A percentile compares a stretch with the other conserved stretches of the same genome.
Evolutionary conservation across 331 rosid species (phyloP).

Genomic region (Cydonia oblonga): DNA sequence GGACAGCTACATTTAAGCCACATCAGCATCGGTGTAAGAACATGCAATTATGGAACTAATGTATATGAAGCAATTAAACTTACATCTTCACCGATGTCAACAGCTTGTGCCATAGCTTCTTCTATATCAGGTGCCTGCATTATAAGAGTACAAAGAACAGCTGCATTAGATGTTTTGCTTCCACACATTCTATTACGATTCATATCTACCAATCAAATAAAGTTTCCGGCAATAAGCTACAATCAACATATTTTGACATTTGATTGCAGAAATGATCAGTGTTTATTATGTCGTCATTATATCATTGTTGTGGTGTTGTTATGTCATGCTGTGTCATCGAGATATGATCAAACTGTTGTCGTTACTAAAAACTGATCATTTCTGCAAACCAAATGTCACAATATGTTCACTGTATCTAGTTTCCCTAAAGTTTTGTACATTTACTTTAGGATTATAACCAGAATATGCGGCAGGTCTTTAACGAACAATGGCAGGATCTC

Average conservation of each 20-base stretch:
- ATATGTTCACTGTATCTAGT: too few species aligned
- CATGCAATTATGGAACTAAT: neutral
- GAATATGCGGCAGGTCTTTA: neutral
- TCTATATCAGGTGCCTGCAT: constrained; percentile 62
- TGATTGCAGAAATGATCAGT: too few species aligned
- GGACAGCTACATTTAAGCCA: neutral
- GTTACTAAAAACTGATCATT: too few species aligned
- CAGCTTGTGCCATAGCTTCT: constrained; percentile 87
- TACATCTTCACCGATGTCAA: constrained; percentile 94
- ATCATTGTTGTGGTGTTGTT: too few species aligned
- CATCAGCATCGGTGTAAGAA: neutral
- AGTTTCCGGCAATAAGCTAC: neutral
- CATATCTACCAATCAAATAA: neutral
- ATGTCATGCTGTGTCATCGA: too few species aligned
- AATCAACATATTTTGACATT: too few species aligned
- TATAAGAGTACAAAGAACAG: neutral
- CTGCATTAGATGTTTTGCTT: neutral
- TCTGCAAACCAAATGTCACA: too few species aligned
- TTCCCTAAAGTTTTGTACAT: neutral
- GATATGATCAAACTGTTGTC: too few species aligned
- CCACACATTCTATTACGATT: neutral
- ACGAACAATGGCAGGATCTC: neutral
- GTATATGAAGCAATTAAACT: constrained; percentile 23
- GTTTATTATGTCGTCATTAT: too few species aligned
- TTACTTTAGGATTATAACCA: neutral